Base-by-base conservation (phyloP, 371 early-diverging fungal genomes). In the Mucor lusitanicus region DNA sequence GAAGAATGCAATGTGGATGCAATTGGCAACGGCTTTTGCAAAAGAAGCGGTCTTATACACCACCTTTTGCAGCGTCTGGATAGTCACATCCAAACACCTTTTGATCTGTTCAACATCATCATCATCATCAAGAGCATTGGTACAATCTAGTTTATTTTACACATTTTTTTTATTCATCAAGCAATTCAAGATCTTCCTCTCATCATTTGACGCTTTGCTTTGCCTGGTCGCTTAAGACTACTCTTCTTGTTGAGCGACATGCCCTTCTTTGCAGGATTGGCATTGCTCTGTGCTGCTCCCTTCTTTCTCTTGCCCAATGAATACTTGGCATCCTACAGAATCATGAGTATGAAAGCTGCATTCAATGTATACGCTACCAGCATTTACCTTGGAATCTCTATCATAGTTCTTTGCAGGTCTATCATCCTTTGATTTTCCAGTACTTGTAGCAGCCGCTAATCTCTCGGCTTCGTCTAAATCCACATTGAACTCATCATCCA, bases 151-250 rank as follows among this genome's bases (percentile, higher is more conserved):
- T n/a, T n/a, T n/a, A n/a, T n/a, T n/a, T n/a, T n/a, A n/a, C n/a
- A n/a, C n/a, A n/a, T n/a, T n/a, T n/a, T n/a, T n/a, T n/a, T n/a
- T n/a, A n/a, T n/a, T n/a, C n/a, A n/a, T n/a, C n/a, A n/a, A n/a
- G n/a, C n/a, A n/a, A 21, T 13, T 44, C 54, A 67, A 33, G 62
- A 30, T 59, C 68, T 63, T 12, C 58, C 60, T 53, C 67, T 67
- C 63, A 65, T 56, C 21, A 61, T 56, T 65, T 65, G 66, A 59
- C 80, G 75, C 64, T 69, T 72, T 55, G 77, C 65, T 37, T 80
- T 80, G 60, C 80, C 80, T 6, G 77, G 80, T 50, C 80, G 69
- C 37, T 72, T 67, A 9, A 69, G 19, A 15, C 71, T 58, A 37
- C 73, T 55, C 42, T 68, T 70, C 50, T 77, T 77, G 28, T 59